Percentiles rank a stretch among this genome's conserved stretches.
These are phyloP conservation scores for Trichoderma erinaceum DNA, from an alignment of 495 filamentous ascomycete genomes.

Conservation along the genomic window DNA sequence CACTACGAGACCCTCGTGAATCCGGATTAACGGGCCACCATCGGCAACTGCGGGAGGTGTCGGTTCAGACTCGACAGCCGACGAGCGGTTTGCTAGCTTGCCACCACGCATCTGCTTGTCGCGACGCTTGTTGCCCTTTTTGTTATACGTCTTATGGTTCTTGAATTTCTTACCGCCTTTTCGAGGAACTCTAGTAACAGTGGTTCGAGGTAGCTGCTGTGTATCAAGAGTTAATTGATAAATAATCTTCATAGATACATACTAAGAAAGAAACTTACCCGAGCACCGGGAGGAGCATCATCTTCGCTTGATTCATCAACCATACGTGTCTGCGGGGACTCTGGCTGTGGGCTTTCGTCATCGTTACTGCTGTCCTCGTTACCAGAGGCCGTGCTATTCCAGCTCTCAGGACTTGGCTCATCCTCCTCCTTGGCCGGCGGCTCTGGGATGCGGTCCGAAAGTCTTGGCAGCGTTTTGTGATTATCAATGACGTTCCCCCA, in stretches of 20 bases:
- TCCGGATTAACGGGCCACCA: conserved; percentile 59
- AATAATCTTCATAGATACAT: background rate
- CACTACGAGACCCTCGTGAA: conserved; percentile 75
- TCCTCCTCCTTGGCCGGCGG: conserved; percentile 24
- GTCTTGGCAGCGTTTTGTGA: conserved; percentile 47
- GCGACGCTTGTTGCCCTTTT: conserved; percentile 31
- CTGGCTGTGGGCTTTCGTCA: conserved; percentile 18
- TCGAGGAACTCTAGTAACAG: background rate
- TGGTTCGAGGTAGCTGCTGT: background rate
- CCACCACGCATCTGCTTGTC: conserved; percentile 30
- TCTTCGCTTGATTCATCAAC: conserved; percentile 48
- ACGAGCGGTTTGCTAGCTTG: conserved; percentile 19
- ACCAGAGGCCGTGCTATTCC: conserved; percentile 30
- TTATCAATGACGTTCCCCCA: conserved; percentile 51
- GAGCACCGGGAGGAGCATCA: conserved; percentile 25
- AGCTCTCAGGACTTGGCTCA: conserved; percentile 27
- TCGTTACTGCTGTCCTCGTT: conserved; percentile 41
- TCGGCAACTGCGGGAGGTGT: conserved; percentile 28
- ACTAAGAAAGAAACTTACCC: conserved; percentile 23
- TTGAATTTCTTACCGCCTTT: conserved; percentile 31
- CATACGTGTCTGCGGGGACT: conserved; percentile 39
- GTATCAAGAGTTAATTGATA: background rate
- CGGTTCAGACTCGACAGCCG: conserved; percentile 9
- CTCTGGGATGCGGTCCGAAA: conserved; percentile 47
- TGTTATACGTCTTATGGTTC: conserved; percentile 31